These are phyloP conservation scores for Populus simonii DNA, from an alignment of 345 rosid species.

Conservation along the genomic window DNA sequence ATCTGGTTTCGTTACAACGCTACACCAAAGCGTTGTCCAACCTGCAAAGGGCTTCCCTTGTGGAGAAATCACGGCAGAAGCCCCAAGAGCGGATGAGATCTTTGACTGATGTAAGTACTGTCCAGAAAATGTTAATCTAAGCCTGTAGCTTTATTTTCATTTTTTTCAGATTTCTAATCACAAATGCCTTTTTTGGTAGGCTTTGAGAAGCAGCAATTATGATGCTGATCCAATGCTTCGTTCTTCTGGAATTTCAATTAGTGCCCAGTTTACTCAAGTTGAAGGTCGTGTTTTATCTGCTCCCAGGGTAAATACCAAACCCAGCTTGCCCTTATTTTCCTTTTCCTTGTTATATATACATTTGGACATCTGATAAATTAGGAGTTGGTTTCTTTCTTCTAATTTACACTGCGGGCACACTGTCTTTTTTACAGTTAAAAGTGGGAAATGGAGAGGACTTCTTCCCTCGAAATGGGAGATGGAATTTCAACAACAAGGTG, in stretches of 20 bases:
- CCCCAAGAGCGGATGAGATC: conserved; percentile 22
- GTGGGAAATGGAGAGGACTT: conserved; percentile 74
- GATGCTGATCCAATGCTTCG: conserved; percentile 56
- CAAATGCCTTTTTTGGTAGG: conserved; percentile 32
- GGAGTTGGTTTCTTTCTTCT: neutral
- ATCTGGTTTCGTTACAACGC: conserved; percentile 24
- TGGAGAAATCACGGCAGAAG: conserved; percentile 30
- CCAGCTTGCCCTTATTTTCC: neutral
- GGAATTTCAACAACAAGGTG: conserved; percentile 86
- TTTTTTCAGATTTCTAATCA: no score
- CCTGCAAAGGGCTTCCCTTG: conserved; percentile 24
- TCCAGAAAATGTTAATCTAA: neutral
- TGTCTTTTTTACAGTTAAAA: conserved; percentile 43
- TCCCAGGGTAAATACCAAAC: conserved; percentile 46
- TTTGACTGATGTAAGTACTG: conserved; percentile 13
- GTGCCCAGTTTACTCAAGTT: conserved; percentile 52
- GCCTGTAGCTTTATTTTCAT: no score
- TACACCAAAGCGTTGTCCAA: conserved; percentile 23
- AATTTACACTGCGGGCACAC: neutral
- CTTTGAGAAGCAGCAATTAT: conserved; percentile 56
- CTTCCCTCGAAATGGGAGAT: conserved; percentile 66
- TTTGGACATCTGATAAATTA: neutral
- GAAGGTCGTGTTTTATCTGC: conserved; percentile 73
- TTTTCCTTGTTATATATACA: neutral
- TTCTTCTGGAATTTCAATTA: conserved; percentile 65